Evolutionary conservation across 805 yeast species (phyloP), one percentile per base, ranked within the genome.

Genomic region (Nakazawaea pomicola): DNA sequence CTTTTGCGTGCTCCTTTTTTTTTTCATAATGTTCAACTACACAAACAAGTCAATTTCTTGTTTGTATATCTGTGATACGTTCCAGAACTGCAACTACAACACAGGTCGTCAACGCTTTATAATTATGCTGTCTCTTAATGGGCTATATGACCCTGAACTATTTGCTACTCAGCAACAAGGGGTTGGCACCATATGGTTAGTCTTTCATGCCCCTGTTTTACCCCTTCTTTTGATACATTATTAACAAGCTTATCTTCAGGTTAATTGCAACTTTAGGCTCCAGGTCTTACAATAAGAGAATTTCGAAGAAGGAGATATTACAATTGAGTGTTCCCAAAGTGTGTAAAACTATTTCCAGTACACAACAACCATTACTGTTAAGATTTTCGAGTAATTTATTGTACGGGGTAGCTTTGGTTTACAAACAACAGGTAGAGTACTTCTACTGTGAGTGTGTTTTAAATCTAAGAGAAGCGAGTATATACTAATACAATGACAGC

Each of bases 361-460:
- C 56, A 10, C 38, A 49, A 2, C 33, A 44, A 9, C 46, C 44
- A 2, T 24, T 53, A 14, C 48, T 63, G 1, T 44, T 64, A 29
- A 53, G 78, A 32, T 56, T 64, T 14, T 54, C 64, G 0, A 69
- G 79, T 0, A 67, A 56, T 37, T 53, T 77, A 8, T 51, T 77
- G 42, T 65, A 69, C 48, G 83, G 83, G 0, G 57, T 73, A 1
- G 58, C 75, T 1, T 46, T 77, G 33, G 60, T 69, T 20, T 74
- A 72, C 52, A 72, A 64, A 43, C 69, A 71, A 20, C 74, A 79
- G 51, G 65, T 72, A 0, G 68, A 67, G 3, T 68, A 67, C 48
- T 65, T 72, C 47, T 64, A 62, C 47, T 51, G 59, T 50, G 46
- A 44, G 60, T 49, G 19, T 8, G 5, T 7, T 18, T 31, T n/a